These are phyloP conservation scores for Colletotrichum chrysophilum DNA, from an alignment of 2,329 filamentous ascomycete genomes.

Conservation along the genomic window DNA sequence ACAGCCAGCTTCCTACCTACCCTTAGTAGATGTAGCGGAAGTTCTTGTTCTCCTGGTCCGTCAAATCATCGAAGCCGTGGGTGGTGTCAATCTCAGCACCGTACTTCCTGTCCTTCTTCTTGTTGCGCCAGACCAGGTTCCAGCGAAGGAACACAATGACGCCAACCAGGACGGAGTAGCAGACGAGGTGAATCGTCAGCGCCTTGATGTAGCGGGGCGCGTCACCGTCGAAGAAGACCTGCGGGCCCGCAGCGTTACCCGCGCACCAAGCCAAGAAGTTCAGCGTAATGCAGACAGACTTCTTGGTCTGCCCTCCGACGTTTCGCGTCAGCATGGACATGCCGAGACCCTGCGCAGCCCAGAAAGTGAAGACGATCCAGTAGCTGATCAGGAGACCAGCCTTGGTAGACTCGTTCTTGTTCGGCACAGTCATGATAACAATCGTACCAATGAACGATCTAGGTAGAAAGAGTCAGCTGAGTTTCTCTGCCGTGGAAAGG, in stretches of 20 bases:
- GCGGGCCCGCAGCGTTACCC: conserved; percentile 42
- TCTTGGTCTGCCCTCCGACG: conserved; percentile 35
- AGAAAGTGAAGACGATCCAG: not conserved
- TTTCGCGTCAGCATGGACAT: conserved; percentile 27
- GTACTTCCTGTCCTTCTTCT: conserved; percentile 9
- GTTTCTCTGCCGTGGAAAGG: not conserved
- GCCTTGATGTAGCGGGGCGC: conserved; percentile 39
- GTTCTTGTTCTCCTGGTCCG: conserved; percentile 22
- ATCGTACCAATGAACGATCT: not conserved
- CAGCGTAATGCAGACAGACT: conserved; percentile 39
- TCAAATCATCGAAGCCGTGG: conserved; percentile 22
- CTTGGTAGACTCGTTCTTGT: not conserved
- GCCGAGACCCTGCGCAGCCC: conserved; percentile 3
- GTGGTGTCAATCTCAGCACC: conserved; percentile 13
- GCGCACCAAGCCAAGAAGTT: conserved; percentile 41
- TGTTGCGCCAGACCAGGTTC: conserved; percentile 26
- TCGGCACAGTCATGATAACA: conserved; percentile 10
- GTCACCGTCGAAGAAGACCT: conserved; percentile 37
- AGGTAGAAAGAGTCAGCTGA: not conserved
- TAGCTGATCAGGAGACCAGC: not conserved
- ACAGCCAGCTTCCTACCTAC: not conserved
- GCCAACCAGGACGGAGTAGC: conserved; percentile 32
- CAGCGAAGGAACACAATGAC: conserved; percentile 26
- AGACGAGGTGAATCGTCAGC: conserved; percentile 36
- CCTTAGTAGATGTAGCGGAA: conserved; percentile 20